phyloP scores from a whole-genome alignment of 306 rosid genomes.

The Pachyrhizus erosus region DNA sequence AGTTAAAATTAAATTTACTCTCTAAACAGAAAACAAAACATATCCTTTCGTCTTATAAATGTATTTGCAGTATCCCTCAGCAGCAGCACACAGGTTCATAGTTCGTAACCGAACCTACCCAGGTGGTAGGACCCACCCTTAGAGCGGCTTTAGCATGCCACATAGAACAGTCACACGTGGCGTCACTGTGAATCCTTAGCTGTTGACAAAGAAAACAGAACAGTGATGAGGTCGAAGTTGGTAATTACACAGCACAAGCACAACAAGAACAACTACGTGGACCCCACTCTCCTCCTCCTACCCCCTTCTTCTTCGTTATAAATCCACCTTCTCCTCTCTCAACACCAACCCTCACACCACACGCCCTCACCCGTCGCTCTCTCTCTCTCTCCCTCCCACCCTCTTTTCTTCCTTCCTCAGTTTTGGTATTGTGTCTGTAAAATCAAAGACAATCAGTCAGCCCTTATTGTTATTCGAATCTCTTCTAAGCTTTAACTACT shows the following conservation, averaged over 20 bases:
- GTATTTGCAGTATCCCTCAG: background rate
- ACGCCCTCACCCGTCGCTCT: slow-evolving; percentile 33
- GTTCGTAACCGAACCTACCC: background rate
- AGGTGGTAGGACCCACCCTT: slow-evolving; percentile 58
- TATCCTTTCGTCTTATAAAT: too few species aligned
- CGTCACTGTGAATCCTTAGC: slow-evolving; percentile 44
- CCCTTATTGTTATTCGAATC: background rate
- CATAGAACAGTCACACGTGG: slow-evolving; percentile 80
- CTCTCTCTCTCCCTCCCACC: background rate
- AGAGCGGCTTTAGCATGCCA: slow-evolving; percentile 88
- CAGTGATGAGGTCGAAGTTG: slow-evolving; percentile 26
- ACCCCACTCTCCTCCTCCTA: slow-evolving; percentile 10
- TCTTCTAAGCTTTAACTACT: background rate
- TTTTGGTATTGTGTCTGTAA: background rate
- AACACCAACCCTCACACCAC: slow-evolving; percentile 48
- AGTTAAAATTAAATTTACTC: too few species aligned
- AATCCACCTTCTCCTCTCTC: slow-evolving; percentile 36
- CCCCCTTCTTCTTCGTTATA: slow-evolving; percentile 44
- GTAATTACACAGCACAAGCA: slow-evolving; percentile 26
- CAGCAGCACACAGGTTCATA: slow-evolving; percentile 4
- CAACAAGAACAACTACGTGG: slow-evolving; percentile 35
- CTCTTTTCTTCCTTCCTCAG: background rate
- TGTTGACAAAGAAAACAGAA: slow-evolving; percentile 46
- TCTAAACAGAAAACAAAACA: too few species aligned
- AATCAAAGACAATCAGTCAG: too few species aligned